phyloP scores from a whole-genome alignment of 106 monocot genomes.

The Platanthera zijinensis region DNA sequence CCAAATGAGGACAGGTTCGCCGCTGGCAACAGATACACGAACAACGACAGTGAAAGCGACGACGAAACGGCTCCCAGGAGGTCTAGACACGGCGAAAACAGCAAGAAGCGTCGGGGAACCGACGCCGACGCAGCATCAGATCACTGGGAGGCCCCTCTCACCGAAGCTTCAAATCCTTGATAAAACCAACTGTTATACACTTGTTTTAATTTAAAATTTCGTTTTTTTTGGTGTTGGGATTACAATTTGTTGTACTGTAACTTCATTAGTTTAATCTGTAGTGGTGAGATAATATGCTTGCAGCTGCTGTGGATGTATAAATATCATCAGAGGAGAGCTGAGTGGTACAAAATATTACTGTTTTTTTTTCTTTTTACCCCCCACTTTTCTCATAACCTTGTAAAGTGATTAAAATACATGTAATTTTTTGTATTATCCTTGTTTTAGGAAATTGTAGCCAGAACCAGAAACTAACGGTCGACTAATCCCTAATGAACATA shows the following conservation, averaged over 20 bases:
- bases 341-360: background rate
- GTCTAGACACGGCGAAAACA: constrained; percentile 41
- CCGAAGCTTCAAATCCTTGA: constrained; percentile 15
- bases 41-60: constrained; percentile 81
- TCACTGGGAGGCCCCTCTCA: constrained; percentile 16
- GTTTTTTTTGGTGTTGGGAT: background rate
- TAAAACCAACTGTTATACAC: background rate
- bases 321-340: background rate
- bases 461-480: background rate
- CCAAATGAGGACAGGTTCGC: constrained; percentile 27
- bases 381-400: background rate
- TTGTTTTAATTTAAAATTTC: background rate
- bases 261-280: background rate
- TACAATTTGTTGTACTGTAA: constrained; percentile 8
- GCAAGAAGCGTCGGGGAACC: constrained; percentile 31
- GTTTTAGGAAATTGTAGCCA: background rate
- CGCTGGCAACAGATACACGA: constrained; percentile 11
- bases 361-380: background rate
- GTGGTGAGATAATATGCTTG: background rate
- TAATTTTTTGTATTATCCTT: background rate
- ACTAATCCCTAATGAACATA: background rate
- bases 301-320: background rate
- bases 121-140: constrained; percentile 33
- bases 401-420: background rate
- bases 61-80: constrained; percentile 84